Base-by-base conservation (phyloP, 2,329 filamentous ascomycete genomes). In the Paraphaeosphaeria sporulosa region DNA sequence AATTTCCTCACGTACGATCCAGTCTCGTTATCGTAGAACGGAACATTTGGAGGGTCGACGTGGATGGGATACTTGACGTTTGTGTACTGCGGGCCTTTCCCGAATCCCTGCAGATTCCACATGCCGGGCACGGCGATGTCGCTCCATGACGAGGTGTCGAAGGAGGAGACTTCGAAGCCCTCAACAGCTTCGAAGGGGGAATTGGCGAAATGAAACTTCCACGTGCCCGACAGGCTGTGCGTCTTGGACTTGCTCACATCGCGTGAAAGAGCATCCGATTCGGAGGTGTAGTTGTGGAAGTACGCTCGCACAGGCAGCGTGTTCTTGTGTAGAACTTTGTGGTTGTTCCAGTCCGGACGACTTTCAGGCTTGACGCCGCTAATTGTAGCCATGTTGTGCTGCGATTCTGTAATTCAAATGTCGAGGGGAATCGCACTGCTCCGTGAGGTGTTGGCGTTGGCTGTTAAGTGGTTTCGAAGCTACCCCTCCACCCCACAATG, bases 71-170 rank as follows among this genome's bases (percentile, higher is more conserved):
- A 91, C 53, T 86, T 81, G 27, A 89, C 82, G 65, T 91, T 92
- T 10, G 89, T 91, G 69, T 92, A 91, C 64, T 89, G 87, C 0
- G 89, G 89, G 9, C 73, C 74, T 53, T 80, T 80, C 13, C 89
- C 89, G 69, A 88, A 86, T 27, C 89, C 89, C 74, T 91, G 87
- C 4, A 90, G 78, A 74, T 91, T 89, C 89, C 89, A 92, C 69
- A 88, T 86, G 3, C 87, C 87, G 0, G 89, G 89, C 0, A 91
- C 89, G 12, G 83, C 68, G 40, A 90, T 86, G 40, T 84, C 78
- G 21, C 78, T 76, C 82, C 85, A 87, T 70, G 69, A 66, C 3
- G 75, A 73, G n/a, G 66, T 72, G 61, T 81, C 76, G 57, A 74
- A 80, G 1, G 58, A 60, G 1, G 70, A 53, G 1, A 63, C 51